Evolutionary conservation across 2,329 filamentous ascomycete species (phyloP).

Genomic region (Madurella fahalii): DNA sequence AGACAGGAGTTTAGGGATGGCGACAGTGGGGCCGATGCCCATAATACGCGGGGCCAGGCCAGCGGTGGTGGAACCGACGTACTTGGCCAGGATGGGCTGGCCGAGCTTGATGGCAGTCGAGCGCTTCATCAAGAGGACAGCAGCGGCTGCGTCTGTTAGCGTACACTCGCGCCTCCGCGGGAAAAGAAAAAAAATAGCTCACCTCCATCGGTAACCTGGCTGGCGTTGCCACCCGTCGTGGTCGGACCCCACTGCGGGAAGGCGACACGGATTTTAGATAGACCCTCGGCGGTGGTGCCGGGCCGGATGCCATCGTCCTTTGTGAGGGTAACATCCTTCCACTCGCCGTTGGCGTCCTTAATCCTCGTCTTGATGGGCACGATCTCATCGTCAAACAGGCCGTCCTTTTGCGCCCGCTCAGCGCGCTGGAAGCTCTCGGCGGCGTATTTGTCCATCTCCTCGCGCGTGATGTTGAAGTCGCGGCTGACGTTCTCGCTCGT

Average conservation of each 20-base stretch:
- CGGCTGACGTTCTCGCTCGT: slow-evolving; percentile 92
- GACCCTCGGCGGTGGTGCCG: slow-evolving; percentile 78
- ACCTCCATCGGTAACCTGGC: slow-evolving; percentile 90
- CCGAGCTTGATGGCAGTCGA: slow-evolving; percentile 80
- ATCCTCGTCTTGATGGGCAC: slow-evolving; percentile 77
- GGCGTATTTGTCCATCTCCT: slow-evolving; percentile 79
- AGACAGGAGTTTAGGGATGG: slow-evolving; percentile 75
- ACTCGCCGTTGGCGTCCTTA: slow-evolving; percentile 78
- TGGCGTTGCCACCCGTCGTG: slow-evolving; percentile 90
- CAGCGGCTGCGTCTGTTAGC: slow-evolving; percentile 56
- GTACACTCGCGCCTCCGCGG: not conserved
- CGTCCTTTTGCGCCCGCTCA: slow-evolving; percentile 84
- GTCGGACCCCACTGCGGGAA: slow-evolving; percentile 85
- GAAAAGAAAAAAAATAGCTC: slow-evolving; percentile 25
- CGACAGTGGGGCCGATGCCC: slow-evolving; percentile 80
- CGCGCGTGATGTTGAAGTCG: slow-evolving; percentile 80
- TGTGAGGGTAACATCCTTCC: slow-evolving; percentile 72
- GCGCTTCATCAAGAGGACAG: slow-evolving; percentile 89
- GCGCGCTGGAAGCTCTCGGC: slow-evolving; percentile 84
- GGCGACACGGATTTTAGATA: slow-evolving; percentile 82
- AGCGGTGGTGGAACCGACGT: slow-evolving; percentile 84
- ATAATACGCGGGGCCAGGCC: slow-evolving; percentile 92
- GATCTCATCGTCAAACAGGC: slow-evolving; percentile 92
- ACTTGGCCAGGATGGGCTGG: slow-evolving; percentile 92
- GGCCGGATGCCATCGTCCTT: slow-evolving; percentile 87